phyloP scores from a whole-genome alignment of 441 rosid species.

The Breynia disticha region DNA sequence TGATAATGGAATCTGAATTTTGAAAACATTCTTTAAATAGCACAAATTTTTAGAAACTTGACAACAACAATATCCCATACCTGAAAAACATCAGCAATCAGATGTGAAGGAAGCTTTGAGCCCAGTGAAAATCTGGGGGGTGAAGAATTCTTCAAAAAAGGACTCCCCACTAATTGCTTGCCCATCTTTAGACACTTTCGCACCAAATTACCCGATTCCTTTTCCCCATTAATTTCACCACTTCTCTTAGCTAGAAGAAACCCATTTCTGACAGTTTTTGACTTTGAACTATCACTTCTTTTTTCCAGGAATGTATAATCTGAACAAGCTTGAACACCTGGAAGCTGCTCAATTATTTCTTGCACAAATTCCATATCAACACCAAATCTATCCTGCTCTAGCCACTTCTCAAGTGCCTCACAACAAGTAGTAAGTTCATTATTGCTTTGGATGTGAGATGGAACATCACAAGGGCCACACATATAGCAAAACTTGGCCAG shows the following conservation, averaged over 20 bases:
- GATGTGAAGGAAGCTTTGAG: slow-evolving; percentile 29
- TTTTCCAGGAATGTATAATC: slow-evolving; percentile 26
- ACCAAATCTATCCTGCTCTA: slow-evolving; percentile 51
- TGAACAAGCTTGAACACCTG: slow-evolving; percentile 29
- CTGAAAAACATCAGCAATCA: slow-evolving; percentile 47
- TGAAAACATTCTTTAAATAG: background rate
- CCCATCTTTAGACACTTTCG: slow-evolving; percentile 14
- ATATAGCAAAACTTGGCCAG: slow-evolving; percentile 33
- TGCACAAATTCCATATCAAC: slow-evolving; percentile 43
- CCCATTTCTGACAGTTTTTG: slow-evolving; percentile 32
- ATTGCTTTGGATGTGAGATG: slow-evolving; percentile 18
- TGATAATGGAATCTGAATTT: slow-evolving; percentile 4
- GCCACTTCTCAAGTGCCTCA: slow-evolving; percentile 31
- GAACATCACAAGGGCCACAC: slow-evolving; percentile 19
- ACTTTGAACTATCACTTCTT: slow-evolving; percentile 21
- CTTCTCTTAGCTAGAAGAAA: slow-evolving; percentile 27
- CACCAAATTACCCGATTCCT: slow-evolving; percentile 12
- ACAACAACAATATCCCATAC: slow-evolving; percentile 20
- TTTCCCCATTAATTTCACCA: slow-evolving; percentile 18
- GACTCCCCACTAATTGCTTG: slow-evolving; percentile 9
- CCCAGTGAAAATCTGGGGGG: slow-evolving; percentile 33
- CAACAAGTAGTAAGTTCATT: slow-evolving; percentile 22
- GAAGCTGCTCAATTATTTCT: slow-evolving; percentile 47
- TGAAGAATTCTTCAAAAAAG: slow-evolving; percentile 9
- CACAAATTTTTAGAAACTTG: slow-evolving; percentile 1